Evolutionary conservation across 345 rosid species (phyloP), one percentile per base, ranked within the genome.

Genomic region (Hypericum androsaemum): DNA sequence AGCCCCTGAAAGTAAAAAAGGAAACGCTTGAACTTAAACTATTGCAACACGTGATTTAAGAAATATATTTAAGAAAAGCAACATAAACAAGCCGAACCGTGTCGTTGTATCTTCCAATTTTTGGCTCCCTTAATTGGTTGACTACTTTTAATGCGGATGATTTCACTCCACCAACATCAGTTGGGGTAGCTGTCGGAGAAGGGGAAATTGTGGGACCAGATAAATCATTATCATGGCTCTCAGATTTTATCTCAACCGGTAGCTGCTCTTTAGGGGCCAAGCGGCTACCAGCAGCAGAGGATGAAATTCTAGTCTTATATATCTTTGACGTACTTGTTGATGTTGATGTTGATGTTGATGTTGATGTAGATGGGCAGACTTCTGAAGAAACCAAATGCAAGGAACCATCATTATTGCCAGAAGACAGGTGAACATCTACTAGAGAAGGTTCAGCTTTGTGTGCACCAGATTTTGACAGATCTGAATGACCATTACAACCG

Each of bases 91-190:
- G 49, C 35, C 59, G 15, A 61, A 92, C 95, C 98, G 81, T 88
- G 61, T 71, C 68, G 47, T 46, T 69, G 69, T 76, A 78, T 75
- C 70, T 77, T 64, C 80, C 82, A 58, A 62, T 60, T 61, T 76
- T 77, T 32, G 88, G 72, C 48, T 80, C 80, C 67, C 74, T 77
- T 37, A 79, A 58, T 58, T 83, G 88, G 58, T 83, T 94, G 63
- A 73, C 86, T 65, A 67, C 86, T 67, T 76, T 85, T 68, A 52
- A 22, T 62, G 74, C 54, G 47, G 92, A 90, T 52, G 80, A 71
- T 72, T 80, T 82, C 65, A 82, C 45, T 14, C 81, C 78, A 60
- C 44, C 67, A 53, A 46, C 55, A 62, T 70, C 70, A 50, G 63
- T 72, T 39, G 74, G 41, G 48, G 80, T 52, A 43, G 41, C 58